Percentiles rank a stretch among this genome's conserved stretches.
phyloP scores from a whole-genome alignment of 768 basidiomycete species.

The Favolaschia claudopus region DNA sequence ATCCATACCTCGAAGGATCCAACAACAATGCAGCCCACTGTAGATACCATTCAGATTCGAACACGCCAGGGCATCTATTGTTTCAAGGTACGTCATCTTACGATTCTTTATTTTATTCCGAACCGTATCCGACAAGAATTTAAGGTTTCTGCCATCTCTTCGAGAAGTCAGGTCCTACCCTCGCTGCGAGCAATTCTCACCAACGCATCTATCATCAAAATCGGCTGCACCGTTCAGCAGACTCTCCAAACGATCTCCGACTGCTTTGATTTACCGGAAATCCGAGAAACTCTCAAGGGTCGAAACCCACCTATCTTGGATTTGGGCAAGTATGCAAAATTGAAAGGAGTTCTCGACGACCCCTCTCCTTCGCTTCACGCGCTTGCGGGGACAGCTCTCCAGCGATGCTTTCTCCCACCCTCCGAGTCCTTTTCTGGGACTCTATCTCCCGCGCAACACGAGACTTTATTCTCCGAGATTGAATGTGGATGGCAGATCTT shows the following conservation, averaged over 20 bases:
- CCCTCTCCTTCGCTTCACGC: neutral
- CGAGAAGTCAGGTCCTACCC: neutral
- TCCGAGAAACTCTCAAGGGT: neutral
- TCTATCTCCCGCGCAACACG: no score
- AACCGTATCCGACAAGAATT: neutral
- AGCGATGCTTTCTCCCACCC: neutral
- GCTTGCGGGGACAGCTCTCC: neutral
- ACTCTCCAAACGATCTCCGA: slow-evolving; percentile 1
- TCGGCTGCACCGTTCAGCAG: neutral
- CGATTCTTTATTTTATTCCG: no score
- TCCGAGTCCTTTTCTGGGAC: no score
- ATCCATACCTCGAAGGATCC: neutral
- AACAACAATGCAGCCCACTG: neutral
- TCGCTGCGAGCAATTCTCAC: slow-evolving; percentile 2
- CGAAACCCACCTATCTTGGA: neutral
- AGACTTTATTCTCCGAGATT: no score
- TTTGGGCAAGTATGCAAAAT: slow-evolving; percentile 1
- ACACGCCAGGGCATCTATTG: neutral
- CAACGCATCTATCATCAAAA: slow-evolving; percentile 5
- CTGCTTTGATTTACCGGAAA: neutral
- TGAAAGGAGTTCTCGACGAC: neutral
- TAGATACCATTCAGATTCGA: slow-evolving; percentile 2
- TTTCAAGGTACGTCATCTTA: neutral
- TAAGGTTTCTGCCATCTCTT: neutral
- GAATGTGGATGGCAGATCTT: no score